These are phyloP conservation scores for Penicillium goetzii DNA, from an alignment of 495 filamentous ascomycete species.

Conservation along the genomic window DNA sequence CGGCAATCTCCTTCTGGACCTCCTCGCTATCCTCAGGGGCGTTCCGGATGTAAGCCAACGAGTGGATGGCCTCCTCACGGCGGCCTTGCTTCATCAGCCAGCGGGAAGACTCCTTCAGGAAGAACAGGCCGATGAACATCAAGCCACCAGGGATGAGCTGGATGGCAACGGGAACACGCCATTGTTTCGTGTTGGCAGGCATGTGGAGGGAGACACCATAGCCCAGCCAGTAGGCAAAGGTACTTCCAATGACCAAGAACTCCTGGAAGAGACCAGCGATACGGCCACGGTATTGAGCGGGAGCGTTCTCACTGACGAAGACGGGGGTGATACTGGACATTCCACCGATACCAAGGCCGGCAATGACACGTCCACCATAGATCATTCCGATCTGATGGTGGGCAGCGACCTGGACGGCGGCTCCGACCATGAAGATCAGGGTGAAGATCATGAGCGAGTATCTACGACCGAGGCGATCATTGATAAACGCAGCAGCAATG, in stretches of 20 bases:
- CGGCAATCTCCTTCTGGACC: conserved; percentile 62
- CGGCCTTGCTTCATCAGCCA: conserved; percentile 57
- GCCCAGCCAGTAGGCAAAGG: conserved; percentile 51
- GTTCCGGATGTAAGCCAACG: conserved; percentile 50
- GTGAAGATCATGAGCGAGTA: conserved; percentile 59
- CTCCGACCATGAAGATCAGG: conserved; percentile 64
- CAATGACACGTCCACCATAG: conserved; percentile 49
- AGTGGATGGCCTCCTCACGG: conserved; percentile 47
- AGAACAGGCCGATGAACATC: conserved; percentile 54
- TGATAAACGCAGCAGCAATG: conserved; percentile 60
- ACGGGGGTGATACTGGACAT: conserved; percentile 54
- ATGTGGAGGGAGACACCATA: conserved; percentile 54
- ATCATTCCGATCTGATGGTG: conserved; percentile 40
- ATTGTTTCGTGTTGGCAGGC: conserved; percentile 48
- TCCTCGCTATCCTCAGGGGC: conserved; percentile 40
- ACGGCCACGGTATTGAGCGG: conserved; percentile 47
- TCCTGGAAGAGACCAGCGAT: conserved; percentile 44
- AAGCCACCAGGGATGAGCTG: conserved; percentile 57
- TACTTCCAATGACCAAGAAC: conserved; percentile 37
- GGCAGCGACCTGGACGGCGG: conserved; percentile 60
- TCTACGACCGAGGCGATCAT: conserved; percentile 61
- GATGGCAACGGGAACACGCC: conserved; percentile 56
- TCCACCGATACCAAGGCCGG: conserved; percentile 48
- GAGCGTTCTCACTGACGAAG: conserved; percentile 53
- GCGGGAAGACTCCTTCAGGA: conserved; percentile 58